A percentile compares a stretch with the other conserved stretches of the same genome.
phyloP scores from a whole-genome alignment of 2,329 filamentous ascomycete genomes.

The Sclerotinia spermophila region DNA sequence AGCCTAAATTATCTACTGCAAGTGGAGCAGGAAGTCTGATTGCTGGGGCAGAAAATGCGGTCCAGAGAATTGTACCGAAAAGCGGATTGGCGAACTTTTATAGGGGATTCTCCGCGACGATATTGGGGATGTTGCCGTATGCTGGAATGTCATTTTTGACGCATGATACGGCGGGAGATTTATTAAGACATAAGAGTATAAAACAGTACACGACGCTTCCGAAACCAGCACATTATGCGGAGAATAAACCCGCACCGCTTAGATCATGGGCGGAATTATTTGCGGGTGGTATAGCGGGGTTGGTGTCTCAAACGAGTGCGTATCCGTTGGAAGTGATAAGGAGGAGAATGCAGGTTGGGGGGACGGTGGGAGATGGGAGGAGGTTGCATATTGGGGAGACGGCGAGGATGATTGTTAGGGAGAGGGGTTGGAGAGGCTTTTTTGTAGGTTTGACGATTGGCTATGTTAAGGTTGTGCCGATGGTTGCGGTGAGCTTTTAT shows the following conservation, averaged over 20 bases:
- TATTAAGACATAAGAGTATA: constrained; percentile 67
- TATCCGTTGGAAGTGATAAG: constrained; percentile 93
- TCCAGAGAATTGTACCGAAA: constrained; percentile 54
- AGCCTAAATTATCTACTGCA: constrained; percentile 39
- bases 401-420: constrained; percentile 66
- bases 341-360: constrained; percentile 92
- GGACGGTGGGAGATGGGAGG: constrained; percentile 86
- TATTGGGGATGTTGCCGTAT: constrained; percentile 95
- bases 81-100: constrained; percentile 87
- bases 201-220: constrained; percentile 73
- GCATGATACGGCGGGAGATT: constrained; percentile 84
- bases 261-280: constrained; percentile 82
- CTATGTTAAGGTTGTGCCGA: constrained; percentile 89
- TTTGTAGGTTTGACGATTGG: constrained; percentile 92
- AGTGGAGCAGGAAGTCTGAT: constrained; percentile 42
- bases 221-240: constrained; percentile 49
- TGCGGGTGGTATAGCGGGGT: constrained; percentile 79
- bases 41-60: constrained; percentile 41
- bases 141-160: constrained; percentile 94
- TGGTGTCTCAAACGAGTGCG: constrained; percentile 86
- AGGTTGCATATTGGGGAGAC: constrained; percentile 77
- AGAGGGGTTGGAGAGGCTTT: constrained; percentile 77
- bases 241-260: constrained; percentile 66
- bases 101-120: constrained; percentile 83
- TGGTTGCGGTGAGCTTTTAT: constrained; percentile 71